Percentiles rank a stretch among this genome's conserved stretches.
Evolutionary conservation across 805 yeast species (phyloP).

Genomic region (Wickerhamiella sorbophila): DNA sequence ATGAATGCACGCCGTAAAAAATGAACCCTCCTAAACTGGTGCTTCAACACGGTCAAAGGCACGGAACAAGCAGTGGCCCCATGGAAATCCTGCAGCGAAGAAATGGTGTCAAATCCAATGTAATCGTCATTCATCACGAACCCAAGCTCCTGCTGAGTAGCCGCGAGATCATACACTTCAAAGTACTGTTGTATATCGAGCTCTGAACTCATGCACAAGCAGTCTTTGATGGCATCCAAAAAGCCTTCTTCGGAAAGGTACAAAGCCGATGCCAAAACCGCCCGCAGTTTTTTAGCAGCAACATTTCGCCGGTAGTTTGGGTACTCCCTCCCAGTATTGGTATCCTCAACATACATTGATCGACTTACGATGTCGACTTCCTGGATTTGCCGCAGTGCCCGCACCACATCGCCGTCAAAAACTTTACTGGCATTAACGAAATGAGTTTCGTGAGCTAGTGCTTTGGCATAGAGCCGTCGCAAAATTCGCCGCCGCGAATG

Average conservation of each 20-base stretch:
- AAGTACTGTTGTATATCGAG: conserved; percentile 30
- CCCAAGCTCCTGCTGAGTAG: conserved; percentile 21
- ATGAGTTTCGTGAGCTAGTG: conserved; percentile 17
- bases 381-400: conserved; percentile 19
- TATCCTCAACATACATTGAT: neutral
- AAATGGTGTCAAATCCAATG: conserved; percentile 9
- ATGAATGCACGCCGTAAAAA: conserved; percentile 30
- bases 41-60: conserved; percentile 20
- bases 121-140: conserved; percentile 11
- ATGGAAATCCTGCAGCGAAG: neutral
- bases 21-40: conserved; percentile 26
- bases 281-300: conserved; percentile 23
- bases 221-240: conserved; percentile 18
- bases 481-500: conserved; percentile 23
- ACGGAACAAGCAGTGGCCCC: conserved; percentile 13
- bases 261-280: conserved; percentile 19
- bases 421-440: conserved; percentile 17
- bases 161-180: conserved; percentile 30
- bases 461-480: conserved; percentile 21
- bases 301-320: neutral
- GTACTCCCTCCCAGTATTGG: neutral
- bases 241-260: conserved; percentile 24
- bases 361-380: conserved; percentile 20
- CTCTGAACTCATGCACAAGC: conserved; percentile 23
- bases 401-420: conserved; percentile 20